Base-by-base conservation (phyloP, 2,329 filamentous ascomycete genomes). In the Cytospora schulzeri region DNA sequence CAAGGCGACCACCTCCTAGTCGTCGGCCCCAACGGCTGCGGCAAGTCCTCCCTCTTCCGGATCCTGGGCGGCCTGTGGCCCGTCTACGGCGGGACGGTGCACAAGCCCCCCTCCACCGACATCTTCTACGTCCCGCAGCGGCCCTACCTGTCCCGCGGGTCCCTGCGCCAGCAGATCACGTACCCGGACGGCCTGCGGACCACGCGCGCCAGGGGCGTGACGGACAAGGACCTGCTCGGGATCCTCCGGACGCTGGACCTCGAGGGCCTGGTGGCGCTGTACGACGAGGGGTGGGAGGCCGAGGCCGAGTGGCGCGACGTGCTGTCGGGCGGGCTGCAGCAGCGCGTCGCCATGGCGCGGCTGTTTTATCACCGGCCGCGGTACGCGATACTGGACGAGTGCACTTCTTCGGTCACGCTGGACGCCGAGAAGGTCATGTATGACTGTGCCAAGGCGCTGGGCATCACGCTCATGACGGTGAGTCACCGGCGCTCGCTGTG, bases 41-140 rank as follows among this genome's bases (percentile, higher is more conserved):
- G 95, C 51, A 99, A 99, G 77, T 97, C 92, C 0, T 96, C 91
- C 19, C 84, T 99, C 3, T 99, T 99, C 85, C 89, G 95, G 45
- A 99, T 99, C 70, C 85, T 99, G 1, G 95, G 95, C 67, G 95
- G 95, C 0, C 83, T 99, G 3, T 99, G 95, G 95, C 95, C 95
- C 19, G 95, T 98, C 15, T 99, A 99, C 76, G 94, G 95, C 69
- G 95, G 95, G 59, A 92, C 87, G 1, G 95, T 99, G 24, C 85
- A 92, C 72, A 98, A 98, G 76, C 95, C 95, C 1, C 88, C 91
- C 1, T 95, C 94, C 72, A 88, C 91, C 69, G 91, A 95, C 74
- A 98, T 99, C 74, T 99, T 98, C 79, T 99, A 99, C 79, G 96
- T 99, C 69, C 95, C 95, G 0, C 95, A 99, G 74, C 88, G 95